Evolutionary conservation across 495 filamentous ascomycete species (phyloP), one percentile per base, ranked within the genome.

Genomic region (Aspergillus asperescens): DNA sequence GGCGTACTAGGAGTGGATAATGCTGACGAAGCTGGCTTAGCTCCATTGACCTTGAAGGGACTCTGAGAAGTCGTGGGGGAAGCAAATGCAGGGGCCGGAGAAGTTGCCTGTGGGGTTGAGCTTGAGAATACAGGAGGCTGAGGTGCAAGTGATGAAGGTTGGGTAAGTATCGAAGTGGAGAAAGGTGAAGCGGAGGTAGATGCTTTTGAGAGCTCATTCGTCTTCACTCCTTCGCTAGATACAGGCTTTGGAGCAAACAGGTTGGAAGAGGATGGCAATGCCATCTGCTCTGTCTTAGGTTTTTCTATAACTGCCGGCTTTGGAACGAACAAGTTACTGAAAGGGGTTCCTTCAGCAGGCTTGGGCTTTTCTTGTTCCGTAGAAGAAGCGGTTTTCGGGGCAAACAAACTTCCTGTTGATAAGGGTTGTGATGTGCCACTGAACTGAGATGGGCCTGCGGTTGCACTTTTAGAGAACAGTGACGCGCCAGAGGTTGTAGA

Each of bases 291-390:
- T 1, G 50, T 44, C 34, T 50, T 42, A 24, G 59, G 48, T 10
- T 24, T 41, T 37, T 50, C 39, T 8, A 46, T 13, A 5, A 55
- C 40, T 9, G 60, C 55, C 12, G 60, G 50, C n/a, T 60, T 59
- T 9, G 61, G 59, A 5, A 29, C 58, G 48, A 73, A 72, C n/a
- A 72, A 50, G 27, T 61, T 70, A 38, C 39, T 45, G 27, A 59
- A 57, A 10, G 64, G 60, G 24, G 64, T 63, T n/a, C 18, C 44
- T 15, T 37, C 44, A 37, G 50, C 47, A 10, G 60, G 22, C 27
- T 57, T 52, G 4, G 63, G 38, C 42, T 66, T 54, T 27, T 55
- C 58, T 55, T 54, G 41, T 20, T 56, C 54, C 12, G 55, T 24
- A 25, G 53, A 27, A 12, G 44, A 31, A 27, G 66, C 25, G 31